phyloP scores from a whole-genome alignment of 371 early-diverging fungal species.

The Syncephalis plumigaleata region DNA sequence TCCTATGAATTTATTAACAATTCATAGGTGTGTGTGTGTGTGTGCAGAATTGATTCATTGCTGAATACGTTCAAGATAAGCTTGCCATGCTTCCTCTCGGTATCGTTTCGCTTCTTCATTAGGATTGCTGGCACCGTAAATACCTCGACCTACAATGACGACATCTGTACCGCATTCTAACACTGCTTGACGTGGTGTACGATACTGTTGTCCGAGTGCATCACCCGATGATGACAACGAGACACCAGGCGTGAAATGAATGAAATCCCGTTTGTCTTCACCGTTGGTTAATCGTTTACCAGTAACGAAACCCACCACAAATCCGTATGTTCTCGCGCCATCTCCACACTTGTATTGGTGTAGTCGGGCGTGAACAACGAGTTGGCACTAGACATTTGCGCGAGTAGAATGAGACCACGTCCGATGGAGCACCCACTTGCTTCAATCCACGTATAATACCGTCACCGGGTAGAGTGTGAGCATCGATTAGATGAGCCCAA shows the following conservation, averaged over 20 bases:
- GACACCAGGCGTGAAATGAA: slow-evolving; percentile 92
- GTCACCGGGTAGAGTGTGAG: slow-evolving; percentile 87
- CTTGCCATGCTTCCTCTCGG: slow-evolving; percentile 85
- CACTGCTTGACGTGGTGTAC: slow-evolving; percentile 76
- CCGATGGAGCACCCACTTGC: slow-evolving; percentile 63
- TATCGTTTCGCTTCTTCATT: slow-evolving; percentile 60
- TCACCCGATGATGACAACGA: slow-evolving; percentile 67
- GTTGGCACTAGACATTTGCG: slow-evolving; percentile 93
- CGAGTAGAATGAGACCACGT: slow-evolving; percentile 72
- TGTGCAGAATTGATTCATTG: not conserved
- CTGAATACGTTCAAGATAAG: slow-evolving; percentile 54
- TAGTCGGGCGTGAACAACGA: slow-evolving; percentile 65
- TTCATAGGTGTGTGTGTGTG: too few species aligned
- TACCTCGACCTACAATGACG: slow-evolving; percentile 93
- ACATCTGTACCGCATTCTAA: slow-evolving; percentile 75
- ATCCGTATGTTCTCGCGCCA: slow-evolving; percentile 71
- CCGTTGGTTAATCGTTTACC: slow-evolving; percentile 32
- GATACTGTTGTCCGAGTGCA: slow-evolving; percentile 85
- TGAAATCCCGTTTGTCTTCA: slow-evolving; percentile 54
- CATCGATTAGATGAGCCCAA: slow-evolving; percentile 92
- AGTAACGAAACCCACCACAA: slow-evolving; percentile 90
- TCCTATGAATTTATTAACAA: too few species aligned
- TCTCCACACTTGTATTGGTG: slow-evolving; percentile 64
- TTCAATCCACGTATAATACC: slow-evolving; percentile 84
- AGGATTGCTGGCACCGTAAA: slow-evolving; percentile 67